These are phyloP conservation scores for Clausena lansium DNA, from an alignment of 345 rosid genomes.

Conservation along the genomic window DNA sequence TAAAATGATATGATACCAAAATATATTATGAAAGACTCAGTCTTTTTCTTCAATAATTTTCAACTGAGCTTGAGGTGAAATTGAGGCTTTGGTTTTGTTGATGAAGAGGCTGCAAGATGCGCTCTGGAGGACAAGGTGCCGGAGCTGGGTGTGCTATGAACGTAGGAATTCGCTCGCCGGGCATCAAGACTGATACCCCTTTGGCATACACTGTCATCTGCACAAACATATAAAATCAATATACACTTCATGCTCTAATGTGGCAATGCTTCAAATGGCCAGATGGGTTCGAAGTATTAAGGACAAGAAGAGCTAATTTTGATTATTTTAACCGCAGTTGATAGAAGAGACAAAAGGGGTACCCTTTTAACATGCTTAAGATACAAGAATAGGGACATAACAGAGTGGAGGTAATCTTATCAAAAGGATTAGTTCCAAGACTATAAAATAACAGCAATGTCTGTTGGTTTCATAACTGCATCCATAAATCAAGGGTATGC, in stretches of 20 bases:
- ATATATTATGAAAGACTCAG: neutral
- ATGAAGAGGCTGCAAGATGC: slow-evolving; percentile 31
- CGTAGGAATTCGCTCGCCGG: slow-evolving; percentile 67
- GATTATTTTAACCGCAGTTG: neutral
- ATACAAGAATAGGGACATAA: slow-evolving; percentile 11
- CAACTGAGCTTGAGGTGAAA: slow-evolving; percentile 8
- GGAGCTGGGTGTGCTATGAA: slow-evolving; percentile 77
- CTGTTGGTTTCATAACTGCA: slow-evolving; percentile 16
- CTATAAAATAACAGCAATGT: slow-evolving; percentile 14
- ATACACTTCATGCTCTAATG: neutral
- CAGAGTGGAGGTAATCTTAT: slow-evolving; percentile 14
- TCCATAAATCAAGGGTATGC: slow-evolving; percentile 24
- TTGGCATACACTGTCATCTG: slow-evolving; percentile 53
- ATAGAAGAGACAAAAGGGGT: neutral
- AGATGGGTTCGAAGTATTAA: neutral
- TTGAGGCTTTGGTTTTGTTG: slow-evolving; percentile 23
- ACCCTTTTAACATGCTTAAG: slow-evolving; percentile 10
- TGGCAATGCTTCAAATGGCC: neutral
- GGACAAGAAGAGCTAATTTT: neutral
- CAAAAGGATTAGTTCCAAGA: slow-evolving; percentile 5
- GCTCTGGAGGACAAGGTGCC: slow-evolving; percentile 45
- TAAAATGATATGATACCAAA: neutral
- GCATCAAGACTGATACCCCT: slow-evolving; percentile 82
- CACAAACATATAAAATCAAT: slow-evolving; percentile 5
- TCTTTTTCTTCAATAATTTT: neutral